phyloP scores from a whole-genome alignment of 306 rosid genomes.

The Pyrus pyrifolia region DNA sequence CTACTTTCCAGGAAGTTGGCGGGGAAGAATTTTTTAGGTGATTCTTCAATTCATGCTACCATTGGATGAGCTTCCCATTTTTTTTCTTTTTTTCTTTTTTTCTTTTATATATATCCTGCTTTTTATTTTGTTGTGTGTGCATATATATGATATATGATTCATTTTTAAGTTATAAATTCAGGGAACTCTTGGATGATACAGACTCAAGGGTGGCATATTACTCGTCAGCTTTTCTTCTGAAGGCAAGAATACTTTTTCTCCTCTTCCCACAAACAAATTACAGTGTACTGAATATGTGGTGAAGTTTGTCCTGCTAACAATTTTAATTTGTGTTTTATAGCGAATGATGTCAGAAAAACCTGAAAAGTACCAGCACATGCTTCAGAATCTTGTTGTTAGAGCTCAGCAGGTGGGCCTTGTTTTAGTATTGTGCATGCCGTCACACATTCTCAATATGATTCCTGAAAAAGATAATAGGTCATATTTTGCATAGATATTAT shows the following conservation, averaged over 20 bases:
- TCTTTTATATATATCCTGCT: not conserved
- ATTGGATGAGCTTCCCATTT: conserved; percentile 1
- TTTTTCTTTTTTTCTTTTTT: conserved; percentile 10
- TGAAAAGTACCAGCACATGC: conserved; percentile 90
- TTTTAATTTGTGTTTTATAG: conserved; percentile 41
- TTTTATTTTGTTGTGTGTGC: conserved; percentile 7
- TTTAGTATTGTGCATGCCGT: conserved; percentile 21
- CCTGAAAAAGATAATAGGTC: not conserved
- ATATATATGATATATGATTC: conserved; percentile 1
- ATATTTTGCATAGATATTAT: not conserved
- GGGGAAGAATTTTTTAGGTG: conserved; percentile 93
- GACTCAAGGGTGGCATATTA: conserved; percentile 97
- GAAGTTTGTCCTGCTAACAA: conserved; percentile 9
- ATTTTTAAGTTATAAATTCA: conserved; percentile 16
- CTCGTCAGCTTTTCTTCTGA: conserved; percentile 94
- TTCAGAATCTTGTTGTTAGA: conserved; percentile 86
- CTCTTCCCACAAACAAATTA: conserved; percentile 1
- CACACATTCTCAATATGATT: not conserved
- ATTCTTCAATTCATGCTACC: conserved; percentile 16
- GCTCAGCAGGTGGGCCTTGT: conserved; percentile 89
- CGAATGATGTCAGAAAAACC: conserved; percentile 97
- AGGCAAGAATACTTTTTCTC: conserved; percentile 46
- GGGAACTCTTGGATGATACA: conserved; percentile 92
- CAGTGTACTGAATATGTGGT: conserved; percentile 4
- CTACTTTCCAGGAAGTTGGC: conserved; percentile 76